Conservation (phyloP, 768 basidiomycete genomes). For the Antrodiella citrinella region DNA sequence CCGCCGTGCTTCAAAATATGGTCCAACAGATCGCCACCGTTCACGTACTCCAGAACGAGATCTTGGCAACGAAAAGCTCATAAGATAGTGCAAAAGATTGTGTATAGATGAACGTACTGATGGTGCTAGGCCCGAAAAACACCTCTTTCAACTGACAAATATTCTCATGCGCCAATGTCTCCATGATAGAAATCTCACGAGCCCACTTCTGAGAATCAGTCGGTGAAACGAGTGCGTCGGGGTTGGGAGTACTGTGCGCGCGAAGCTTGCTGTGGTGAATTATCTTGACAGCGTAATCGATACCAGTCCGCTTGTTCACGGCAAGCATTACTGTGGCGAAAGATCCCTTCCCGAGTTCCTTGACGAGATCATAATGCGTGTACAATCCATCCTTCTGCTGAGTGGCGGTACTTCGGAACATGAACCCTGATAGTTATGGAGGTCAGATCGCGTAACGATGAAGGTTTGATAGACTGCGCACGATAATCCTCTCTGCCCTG, state of each 20-base stretch:
- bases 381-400: conserved; percentile 49
- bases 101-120: conserved; percentile 39
- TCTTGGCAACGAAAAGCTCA: conserved; percentile 36
- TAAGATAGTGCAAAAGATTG: conserved; percentile 18
- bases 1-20: conserved; percentile 58
- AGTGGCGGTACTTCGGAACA: conserved; percentile 58
- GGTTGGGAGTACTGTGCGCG: conserved; percentile 3
- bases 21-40: conserved; percentile 85
- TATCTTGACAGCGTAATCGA: conserved; percentile 84
- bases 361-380: conserved; percentile 55
- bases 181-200: conserved; percentile 75
- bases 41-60: conserved; percentile 76
- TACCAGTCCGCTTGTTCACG: conserved; percentile 58
- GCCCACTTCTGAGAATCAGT: conserved; percentile 33
- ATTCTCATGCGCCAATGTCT: conserved; percentile 69
- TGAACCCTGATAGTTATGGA: conserved; percentile 41
- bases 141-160: conserved; percentile 76
- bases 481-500: conserved; percentile 62
- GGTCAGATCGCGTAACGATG: neutral
- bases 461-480: conserved; percentile 27
- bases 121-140: conserved; percentile 54
- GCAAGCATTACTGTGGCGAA: conserved; percentile 90
- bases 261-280: conserved; percentile 48
- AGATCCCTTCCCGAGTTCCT: conserved; percentile 80
- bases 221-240: conserved; percentile 3